phyloP scores from a whole-genome alignment of 495 filamentous ascomycete genomes.

The Rusavskia elegans region DNA sequence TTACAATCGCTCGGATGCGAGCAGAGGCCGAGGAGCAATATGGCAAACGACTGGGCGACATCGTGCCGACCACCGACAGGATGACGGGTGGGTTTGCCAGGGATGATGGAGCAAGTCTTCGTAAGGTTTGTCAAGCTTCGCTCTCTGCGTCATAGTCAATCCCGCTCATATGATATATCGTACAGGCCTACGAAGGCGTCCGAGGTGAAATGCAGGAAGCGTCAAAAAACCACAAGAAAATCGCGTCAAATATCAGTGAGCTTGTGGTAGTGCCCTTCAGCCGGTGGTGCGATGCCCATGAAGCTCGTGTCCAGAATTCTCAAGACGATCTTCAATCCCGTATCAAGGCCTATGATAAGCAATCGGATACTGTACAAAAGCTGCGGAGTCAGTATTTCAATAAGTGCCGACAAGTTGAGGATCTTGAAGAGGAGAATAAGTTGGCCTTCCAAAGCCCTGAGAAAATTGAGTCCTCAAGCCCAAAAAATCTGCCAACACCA shows the following conservation, averaged over 20 bases:
- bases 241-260: conserved; percentile 88
- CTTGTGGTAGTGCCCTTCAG: conserved; percentile 86
- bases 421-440: conserved; percentile 96
- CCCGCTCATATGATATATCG: background rate
- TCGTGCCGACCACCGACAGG: conserved; percentile 67
- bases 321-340: conserved; percentile 81
- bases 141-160: background rate
- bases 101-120: conserved; percentile 90
- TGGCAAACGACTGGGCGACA: conserved; percentile 63
- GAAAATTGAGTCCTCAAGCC: conserved; percentile 24
- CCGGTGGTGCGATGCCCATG: conserved; percentile 90
- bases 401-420: conserved; percentile 90
- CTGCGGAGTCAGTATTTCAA: conserved; percentile 94
- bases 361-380: conserved; percentile 79
- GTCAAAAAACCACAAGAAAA: conserved; percentile 79
- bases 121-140: conserved; percentile 48
- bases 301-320: conserved; percentile 74
- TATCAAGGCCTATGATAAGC: conserved; percentile 85
- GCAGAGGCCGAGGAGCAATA: conserved; percentile 92
- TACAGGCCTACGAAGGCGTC: conserved; percentile 86
- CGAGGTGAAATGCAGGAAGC: conserved; percentile 90
- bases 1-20: conserved; percentile 83
- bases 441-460: conserved; percentile 85
- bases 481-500: conserved; percentile 32
- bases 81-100: conserved; percentile 72